Percentiles rank a stretch among this genome's conserved stretches.
Evolutionary conservation across 306 rosid species (phyloP).

Genomic region (Prunus salicina): DNA sequence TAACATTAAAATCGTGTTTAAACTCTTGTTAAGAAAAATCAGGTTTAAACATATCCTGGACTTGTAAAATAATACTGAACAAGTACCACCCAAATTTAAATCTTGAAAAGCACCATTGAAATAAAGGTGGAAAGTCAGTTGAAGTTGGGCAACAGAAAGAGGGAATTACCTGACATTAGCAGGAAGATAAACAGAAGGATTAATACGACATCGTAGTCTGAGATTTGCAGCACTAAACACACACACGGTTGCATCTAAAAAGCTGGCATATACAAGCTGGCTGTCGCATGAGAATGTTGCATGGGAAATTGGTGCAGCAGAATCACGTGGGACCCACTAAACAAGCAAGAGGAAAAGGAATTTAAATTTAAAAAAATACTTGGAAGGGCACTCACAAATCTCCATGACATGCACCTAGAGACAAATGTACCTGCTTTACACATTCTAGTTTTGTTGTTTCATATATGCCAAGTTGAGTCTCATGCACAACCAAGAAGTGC

Average conservation of each 20-base stretch:
- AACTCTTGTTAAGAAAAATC: not conserved
- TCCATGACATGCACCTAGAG: not conserved
- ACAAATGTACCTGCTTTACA: conserved; percentile 61
- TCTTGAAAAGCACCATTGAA: not conserved
- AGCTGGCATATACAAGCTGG: conserved; percentile 87
- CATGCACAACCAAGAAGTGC: conserved; percentile 86
- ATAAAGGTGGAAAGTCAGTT: not conserved
- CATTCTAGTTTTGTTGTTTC: conserved; percentile 83
- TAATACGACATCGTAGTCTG: conserved; percentile 81
- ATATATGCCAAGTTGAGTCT: conserved; percentile 89
- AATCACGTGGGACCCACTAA: conserved; percentile 76
- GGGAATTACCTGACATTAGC: conserved; percentile 66
- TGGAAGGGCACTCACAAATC: conserved; percentile 3
- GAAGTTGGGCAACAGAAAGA: not conserved
- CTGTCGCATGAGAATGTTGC: conserved; percentile 98
- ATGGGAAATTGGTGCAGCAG: conserved; percentile 87
- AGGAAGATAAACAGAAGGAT: conserved; percentile 79
- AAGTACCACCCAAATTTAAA: not conserved
- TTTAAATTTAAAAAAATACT: not conserved
- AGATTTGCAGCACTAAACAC: conserved; percentile 78
- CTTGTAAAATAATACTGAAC: not conserved
- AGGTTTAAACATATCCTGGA: not conserved
- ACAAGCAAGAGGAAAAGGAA: conserved; percentile 25
- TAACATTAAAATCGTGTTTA: not conserved
- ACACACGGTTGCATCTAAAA: conserved; percentile 74